Evolutionary conservation across 2,329 filamentous ascomycete genomes (phyloP), one percentile per base, ranked within the genome.

Genomic region (Pseudogymnoascus sp.): DNA sequence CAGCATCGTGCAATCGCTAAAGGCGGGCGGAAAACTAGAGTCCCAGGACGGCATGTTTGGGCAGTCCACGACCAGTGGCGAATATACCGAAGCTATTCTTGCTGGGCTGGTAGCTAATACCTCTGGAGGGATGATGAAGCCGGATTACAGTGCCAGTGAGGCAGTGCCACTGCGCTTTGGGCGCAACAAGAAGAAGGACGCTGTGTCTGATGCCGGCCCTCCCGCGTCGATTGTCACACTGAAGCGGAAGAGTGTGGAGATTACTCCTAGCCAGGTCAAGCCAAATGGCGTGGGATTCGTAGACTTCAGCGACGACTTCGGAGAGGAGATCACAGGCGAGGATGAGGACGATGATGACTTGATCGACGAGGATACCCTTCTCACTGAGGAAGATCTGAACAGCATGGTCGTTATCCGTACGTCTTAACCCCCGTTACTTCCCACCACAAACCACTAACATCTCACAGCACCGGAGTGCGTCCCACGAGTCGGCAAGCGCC

Each of bases 361-460:
- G 60, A 94, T 99, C 67, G 91, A 97, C 70, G 94, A 97, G 73
- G 88, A 97, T 69, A 86, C 85, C 8, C 79, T 99, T 32, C 78
- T 99, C 67, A 90, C 87, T 2, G 91, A 92, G 69, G 90, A 91
- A 64, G 93, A 99, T 70, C 79, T 94, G 67, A 85, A 84, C 67
- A 81, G 85, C 67, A 88, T 89, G 20, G 82, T 96, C 61, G 84
- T 88, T 66, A 87, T 91, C 67, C 91, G 92, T 96, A 79, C 75
- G 89, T 85, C 38, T 37, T n/a, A 25, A 4, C 30, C 58, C 43
- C 14, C 60, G 28, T 32, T 60, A 7, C 47, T 11, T 50, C 59
- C 14, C 9, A 38, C 64, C 25, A 37, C 16, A 47, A 25, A 34
- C 14, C 57, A 38, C 61, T 60, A 66, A 61, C 35, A 43, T 16